Evolutionary conservation across 352 stramenopile genomes (phyloP), one percentile per base, ranked within the genome.

Genomic region (Globisporangium solare): DNA sequence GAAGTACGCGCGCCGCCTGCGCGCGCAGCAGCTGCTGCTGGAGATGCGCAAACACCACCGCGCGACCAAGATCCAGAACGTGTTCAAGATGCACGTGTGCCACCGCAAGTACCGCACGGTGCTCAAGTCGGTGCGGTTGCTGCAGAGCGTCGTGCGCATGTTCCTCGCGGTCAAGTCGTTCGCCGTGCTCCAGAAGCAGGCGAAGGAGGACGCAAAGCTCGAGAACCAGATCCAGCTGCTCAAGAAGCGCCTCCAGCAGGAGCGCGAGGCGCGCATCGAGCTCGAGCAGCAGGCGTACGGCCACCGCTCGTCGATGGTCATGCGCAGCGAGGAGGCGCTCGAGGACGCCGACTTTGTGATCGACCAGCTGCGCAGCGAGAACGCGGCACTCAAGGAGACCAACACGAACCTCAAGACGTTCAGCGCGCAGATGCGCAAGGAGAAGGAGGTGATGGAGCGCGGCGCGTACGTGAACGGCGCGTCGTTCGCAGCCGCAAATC

Each of bases 221-320:
- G 94, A 98, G 67, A 98, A 98, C 72, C 93, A 98, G 71, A 95
- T 98, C 51, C 79, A 88, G 52, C 61, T 94, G 50, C 72, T 98
- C 21, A 95, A 98, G 77, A 81, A 85, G 53, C 92, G 96, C 43
- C 67, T 98, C 40, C 73, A 96, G 52, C 86, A 97, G 60, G 94
- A 97, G 63, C 79, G 82, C 40, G 79, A 96, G 56, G 87, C 87
- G 20, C 83, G 87, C 49, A 81, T 90, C 62, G 83, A 92, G 53
- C 71, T 92, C 15, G 82, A 92, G 70, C 79, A 88, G 49, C 74
- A 87, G 56, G 73, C 76, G 18, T 75, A 84, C 47, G 79, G 81
- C 42, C 80, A 58, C 48, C 82, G 82, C 45, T 70, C 79, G 43
- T 92, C 82, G 12, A 84, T 92, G 56, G 72, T 89, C 67, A 88